A percentile compares a stretch with the other conserved stretches of the same genome.
Evolutionary conservation across 441 rosid genomes (phyloP).

Genomic region (Erodium texanum): DNA sequence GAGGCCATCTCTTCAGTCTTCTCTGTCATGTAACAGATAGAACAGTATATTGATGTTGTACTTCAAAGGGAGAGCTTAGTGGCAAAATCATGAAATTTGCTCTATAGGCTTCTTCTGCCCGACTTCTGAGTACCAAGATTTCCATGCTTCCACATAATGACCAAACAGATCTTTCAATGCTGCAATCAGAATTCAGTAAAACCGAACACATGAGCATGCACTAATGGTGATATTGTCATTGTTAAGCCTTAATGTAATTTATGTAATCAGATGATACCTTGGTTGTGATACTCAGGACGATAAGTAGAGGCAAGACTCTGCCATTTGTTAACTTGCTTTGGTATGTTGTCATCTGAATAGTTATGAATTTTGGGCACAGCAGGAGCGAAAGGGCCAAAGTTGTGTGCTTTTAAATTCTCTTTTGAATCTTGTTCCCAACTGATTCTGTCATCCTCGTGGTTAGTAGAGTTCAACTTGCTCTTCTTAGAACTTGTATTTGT

Average conservation of each 20-base stretch:
- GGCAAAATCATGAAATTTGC: constrained; percentile 27
- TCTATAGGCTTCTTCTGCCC: constrained; percentile 43
- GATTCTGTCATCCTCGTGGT: constrained; percentile 20
- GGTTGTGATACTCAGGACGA: constrained; percentile 66
- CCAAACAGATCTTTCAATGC: constrained; percentile 73
- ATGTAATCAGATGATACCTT: constrained; percentile 34
- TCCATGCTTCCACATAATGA: constrained; percentile 90
- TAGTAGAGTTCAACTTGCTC: not conserved
- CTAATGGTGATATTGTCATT: not conserved
- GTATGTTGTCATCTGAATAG: constrained; percentile 13
- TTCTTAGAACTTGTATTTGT: constrained; percentile 14
- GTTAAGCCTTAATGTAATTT: not conserved
- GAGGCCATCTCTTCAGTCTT: no score
- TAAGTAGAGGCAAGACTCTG: constrained; percentile 49
- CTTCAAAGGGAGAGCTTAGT: no score
- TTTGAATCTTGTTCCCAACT: constrained; percentile 30
- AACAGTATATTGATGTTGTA: no score
- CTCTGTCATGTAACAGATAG: no score
- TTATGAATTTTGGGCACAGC: constrained; percentile 7
- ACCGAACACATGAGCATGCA: not conserved
- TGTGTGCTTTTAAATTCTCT: constrained; percentile 34
- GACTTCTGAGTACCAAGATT: constrained; percentile 73
- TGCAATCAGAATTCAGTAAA: constrained; percentile 25
- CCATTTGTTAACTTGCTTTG: constrained; percentile 22
- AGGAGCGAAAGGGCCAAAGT: constrained; percentile 88